phyloP scores from a whole-genome alignment of 108 stramenopile species.

The Ochromonas danica region DNA sequence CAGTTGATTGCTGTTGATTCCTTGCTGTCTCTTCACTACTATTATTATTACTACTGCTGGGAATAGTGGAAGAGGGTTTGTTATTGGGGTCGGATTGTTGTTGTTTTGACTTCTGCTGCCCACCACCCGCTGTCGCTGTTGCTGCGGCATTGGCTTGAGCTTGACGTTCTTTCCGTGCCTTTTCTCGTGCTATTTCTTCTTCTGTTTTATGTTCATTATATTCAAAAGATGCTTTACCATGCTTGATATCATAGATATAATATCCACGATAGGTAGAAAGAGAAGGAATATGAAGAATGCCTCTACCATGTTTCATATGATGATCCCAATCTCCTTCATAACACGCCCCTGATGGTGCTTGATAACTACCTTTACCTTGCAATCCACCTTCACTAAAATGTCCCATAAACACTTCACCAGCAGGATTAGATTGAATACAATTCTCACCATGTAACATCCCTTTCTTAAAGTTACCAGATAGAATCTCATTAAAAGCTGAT shows the following conservation, averaged over 20 bases:
- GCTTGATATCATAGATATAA: slow-evolving; percentile 22
- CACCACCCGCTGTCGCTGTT: too few species aligned
- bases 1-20: neutral
- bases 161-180: neutral
- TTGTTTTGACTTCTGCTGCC: too few species aligned
- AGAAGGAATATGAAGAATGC: neutral
- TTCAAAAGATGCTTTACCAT: slow-evolving; percentile 6
- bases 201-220: neutral
- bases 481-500: slow-evolving; percentile 30
- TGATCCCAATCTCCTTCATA: slow-evolving; percentile 20
- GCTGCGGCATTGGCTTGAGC: neutral
- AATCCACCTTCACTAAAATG: slow-evolving; percentile 36
- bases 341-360: neutral
- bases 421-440: slow-evolving; percentile 4
- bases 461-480: slow-evolving; percentile 34
- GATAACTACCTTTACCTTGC: slow-evolving; percentile 36
- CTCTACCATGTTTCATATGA: slow-evolving; percentile 7
- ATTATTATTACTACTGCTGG: neutral
- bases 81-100: neutral
- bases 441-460: slow-evolving; percentile 39
- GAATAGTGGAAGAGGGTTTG: neutral
- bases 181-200: neutral
- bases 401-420: slow-evolving; percentile 35
- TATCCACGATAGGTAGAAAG: neutral
- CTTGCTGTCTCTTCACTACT: neutral